phyloP scores from a whole-genome alignment of 2,329 filamentous ascomycete species.

The Alternaria triticimaculans region DNA sequence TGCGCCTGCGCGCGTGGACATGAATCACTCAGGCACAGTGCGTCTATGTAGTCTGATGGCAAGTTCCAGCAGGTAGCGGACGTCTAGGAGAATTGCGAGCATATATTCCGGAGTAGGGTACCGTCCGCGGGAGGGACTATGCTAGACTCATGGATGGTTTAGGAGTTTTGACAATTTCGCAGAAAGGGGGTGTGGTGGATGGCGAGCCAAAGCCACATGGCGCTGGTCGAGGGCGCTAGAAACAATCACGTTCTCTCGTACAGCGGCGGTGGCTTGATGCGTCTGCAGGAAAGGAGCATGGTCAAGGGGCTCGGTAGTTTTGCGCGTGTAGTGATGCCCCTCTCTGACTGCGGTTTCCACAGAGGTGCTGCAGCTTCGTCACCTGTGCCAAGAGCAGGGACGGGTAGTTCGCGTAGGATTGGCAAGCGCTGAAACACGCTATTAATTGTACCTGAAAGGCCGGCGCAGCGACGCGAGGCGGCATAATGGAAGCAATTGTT shows the following conservation, averaged over 20 bases:
- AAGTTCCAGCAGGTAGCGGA: neutral
- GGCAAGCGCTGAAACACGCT: constrained; percentile 31
- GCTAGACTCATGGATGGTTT: neutral
- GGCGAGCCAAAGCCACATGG: constrained; percentile 4
- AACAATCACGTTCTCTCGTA: constrained; percentile 1
- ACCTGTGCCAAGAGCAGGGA: constrained; percentile 16
- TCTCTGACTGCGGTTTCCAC: constrained; percentile 1
- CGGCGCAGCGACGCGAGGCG: constrained; percentile 9
- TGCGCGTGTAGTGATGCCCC: constrained; percentile 3
- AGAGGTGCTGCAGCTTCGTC: constrained; percentile 12
- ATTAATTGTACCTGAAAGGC: constrained; percentile 14
- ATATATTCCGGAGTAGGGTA: neutral
- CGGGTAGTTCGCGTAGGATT: constrained; percentile 23
- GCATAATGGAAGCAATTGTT: neutral
- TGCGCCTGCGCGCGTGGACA: neutral
- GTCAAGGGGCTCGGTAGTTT: constrained; percentile 5
- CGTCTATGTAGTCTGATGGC: neutral
- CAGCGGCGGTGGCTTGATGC: neutral
- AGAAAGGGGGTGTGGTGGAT: constrained; percentile 8
- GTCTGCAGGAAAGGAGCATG: constrained; percentile 2
- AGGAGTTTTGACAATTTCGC: neutral
- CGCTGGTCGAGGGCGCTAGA: constrained; percentile 9
- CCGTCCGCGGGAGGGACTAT: neutral
- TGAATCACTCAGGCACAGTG: constrained; percentile 2
- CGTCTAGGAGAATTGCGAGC: neutral